These are phyloP conservation scores for Pseudocercospora musae DNA, from an alignment of 2,329 filamentous ascomycete species.

Conservation along the genomic window DNA sequence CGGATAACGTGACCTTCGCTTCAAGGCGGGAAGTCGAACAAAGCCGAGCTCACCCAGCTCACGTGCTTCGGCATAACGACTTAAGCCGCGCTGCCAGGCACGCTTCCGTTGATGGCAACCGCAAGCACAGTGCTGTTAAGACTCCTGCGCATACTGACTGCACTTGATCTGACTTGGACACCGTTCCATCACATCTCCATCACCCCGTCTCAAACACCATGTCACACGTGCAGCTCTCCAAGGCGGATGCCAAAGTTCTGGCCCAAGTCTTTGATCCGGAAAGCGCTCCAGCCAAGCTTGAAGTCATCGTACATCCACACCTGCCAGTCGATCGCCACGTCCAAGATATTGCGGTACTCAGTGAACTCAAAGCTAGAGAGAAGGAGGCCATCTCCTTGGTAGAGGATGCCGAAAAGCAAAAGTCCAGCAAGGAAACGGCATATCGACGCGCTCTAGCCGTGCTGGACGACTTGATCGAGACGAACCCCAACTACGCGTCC, in stretches of 20 bases:
- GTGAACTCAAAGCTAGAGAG: conserved; percentile 22
- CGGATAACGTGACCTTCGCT: neutral
- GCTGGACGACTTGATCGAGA: conserved; percentile 56
- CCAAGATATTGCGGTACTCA: conserved; percentile 13
- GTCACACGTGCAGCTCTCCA: conserved; percentile 21
- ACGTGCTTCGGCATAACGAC: conserved; percentile 1
- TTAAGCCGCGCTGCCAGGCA: neutral
- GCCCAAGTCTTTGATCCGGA: conserved; percentile 33
- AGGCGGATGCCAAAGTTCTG: conserved; percentile 49
- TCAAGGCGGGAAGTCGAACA: neutral
- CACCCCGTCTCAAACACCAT: conserved; percentile 1
- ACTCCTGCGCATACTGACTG: too few relatives aligned
- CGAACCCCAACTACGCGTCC: conserved; percentile 65
- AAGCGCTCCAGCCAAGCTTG: conserved; percentile 22
- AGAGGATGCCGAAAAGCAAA: conserved; percentile 22
- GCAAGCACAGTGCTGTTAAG: too few relatives aligned
- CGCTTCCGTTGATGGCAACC: neutral
- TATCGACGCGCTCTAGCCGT: conserved; percentile 31
- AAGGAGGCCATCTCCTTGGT: conserved; percentile 28
- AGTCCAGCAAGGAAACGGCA: conserved; percentile 18
- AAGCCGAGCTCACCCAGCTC: conserved; percentile 1
- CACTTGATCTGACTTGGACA: neutral
- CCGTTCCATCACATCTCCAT: neutral
- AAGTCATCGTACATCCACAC: conserved; percentile 26
- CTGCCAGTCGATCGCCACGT: conserved; percentile 28